Base-by-base conservation (phyloP, 1,284 basidiomycete genomes). In the Puccinia triticina region DNA sequence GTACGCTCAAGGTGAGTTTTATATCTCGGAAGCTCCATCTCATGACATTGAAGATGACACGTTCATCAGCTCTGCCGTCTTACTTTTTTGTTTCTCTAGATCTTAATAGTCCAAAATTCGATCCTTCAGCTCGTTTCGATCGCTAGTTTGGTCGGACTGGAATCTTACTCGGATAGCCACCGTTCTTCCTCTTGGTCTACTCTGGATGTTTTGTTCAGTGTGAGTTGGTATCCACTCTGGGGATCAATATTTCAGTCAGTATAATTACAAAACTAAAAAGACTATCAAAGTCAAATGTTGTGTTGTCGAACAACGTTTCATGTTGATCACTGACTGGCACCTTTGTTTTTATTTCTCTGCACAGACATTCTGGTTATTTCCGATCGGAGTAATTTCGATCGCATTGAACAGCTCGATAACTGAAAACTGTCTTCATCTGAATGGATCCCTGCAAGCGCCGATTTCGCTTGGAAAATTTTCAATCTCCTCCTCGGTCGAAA, bases 291-390 rank as follows among this genome's bases (percentile, higher is more conserved):
- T 43, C 40, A 43, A 43, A 43, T 43, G 12, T 43, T 43, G 12
- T 7, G 12, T 43, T 43, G 12, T 12, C 40, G 40, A 12, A 43
- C 40, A 43, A 43, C 40, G 40, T 4, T 4, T 12, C 40, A 43
- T 43, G 40, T 12, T 43, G 40, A 43, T 43, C 4, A 43, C 7
- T 43, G 12, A 43, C 7, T 43, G 12, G 40, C 12, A 43, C 40
- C 40, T 43, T 43, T 4, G 40, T 43, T 76, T 11, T 40, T 61
- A 1, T 29, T 59, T 61, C 29, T 29, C 2, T 46, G 14, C 21
- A 16, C 12, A 76, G 74, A 46, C n/a, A 48, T 76, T 61, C 57
- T 76, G 74, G 74, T 50, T 76, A 43, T 61, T 76, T 46, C 74
- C 74, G 8, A 50, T 76, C 26, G 8, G n/a, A 18, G 8, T 64